Evolutionary conservation across 2,329 filamentous ascomycete genomes (phyloP).

Genomic region (Pyricularia pennisetigena): DNA sequence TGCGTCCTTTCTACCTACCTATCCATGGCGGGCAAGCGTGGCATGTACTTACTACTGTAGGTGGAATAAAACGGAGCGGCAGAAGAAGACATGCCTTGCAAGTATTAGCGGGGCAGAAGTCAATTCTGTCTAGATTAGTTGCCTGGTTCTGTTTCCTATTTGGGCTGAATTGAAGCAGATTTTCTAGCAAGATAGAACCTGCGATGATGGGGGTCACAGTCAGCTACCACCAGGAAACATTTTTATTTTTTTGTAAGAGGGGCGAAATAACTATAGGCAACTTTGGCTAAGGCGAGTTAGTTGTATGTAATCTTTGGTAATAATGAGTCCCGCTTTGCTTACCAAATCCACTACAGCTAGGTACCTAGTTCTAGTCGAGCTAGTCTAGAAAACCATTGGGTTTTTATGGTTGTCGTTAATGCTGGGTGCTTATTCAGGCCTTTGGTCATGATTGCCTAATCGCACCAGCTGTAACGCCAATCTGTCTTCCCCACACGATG

Average conservation of each 20-base stretch:
- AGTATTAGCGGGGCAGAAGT: not conserved
- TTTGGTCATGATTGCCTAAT: conserved; percentile 2
- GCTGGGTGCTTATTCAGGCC: not conserved
- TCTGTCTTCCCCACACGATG: not conserved
- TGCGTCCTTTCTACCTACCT: not conserved
- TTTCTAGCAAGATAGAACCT: not conserved
- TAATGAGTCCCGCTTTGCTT: not conserved
- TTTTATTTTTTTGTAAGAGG: not conserved
- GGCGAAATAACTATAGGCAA: not conserved
- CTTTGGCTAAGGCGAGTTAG: too few species aligned
- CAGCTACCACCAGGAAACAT: not conserved
- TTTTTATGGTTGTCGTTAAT: not conserved
- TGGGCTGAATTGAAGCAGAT: not conserved
- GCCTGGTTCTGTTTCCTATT: not conserved
- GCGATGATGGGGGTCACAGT: not conserved
- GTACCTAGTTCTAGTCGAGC: too few species aligned
- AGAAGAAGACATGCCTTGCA: not conserved
- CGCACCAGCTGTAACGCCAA: not conserved
- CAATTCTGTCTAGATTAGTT: not conserved
- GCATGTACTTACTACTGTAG: not conserved
- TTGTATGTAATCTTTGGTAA: not conserved
- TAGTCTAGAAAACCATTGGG: not conserved
- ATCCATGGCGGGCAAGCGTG: not conserved
- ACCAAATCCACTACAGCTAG: not conserved
- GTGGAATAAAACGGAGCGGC: not conserved